phyloP scores from a whole-genome alignment of 192 early-diverging fungal genomes.

The Gaertneriomyces sp. region DNA sequence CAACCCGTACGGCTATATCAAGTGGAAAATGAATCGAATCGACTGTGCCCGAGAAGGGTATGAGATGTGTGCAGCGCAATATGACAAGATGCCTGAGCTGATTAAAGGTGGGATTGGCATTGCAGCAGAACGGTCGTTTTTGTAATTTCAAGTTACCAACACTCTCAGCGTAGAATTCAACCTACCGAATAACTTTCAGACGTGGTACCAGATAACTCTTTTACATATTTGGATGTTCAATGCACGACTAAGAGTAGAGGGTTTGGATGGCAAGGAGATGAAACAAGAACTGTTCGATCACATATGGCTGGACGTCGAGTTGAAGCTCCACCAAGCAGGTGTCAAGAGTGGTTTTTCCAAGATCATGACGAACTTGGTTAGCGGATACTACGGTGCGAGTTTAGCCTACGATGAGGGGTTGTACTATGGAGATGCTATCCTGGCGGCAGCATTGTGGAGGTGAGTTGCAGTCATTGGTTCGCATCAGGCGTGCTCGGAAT shows the following conservation, averaged over 20 bases:
- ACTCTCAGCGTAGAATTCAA: conserved; percentile 30
- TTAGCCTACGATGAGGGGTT: conserved; percentile 92
- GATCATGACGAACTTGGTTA: conserved; percentile 78
- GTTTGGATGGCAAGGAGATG: conserved; percentile 63
- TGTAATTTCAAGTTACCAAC: neutral
- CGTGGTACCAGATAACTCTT: conserved; percentile 88
- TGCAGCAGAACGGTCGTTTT: neutral
- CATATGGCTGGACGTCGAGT: conserved; percentile 87
- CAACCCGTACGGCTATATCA: conserved; percentile 41
- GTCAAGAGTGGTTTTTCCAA: conserved; percentile 66
- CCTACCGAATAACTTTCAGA: conserved; percentile 85
- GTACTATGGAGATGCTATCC: conserved; percentile 72
- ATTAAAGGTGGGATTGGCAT: conserved; percentile 27
- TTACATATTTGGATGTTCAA: conserved; percentile 93
- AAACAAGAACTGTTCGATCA: conserved; percentile 83
- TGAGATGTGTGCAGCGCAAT: conserved; percentile 42
- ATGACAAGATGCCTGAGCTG: conserved; percentile 29
- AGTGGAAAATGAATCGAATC: conserved; percentile 48
- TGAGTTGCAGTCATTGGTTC: conserved; percentile 2
- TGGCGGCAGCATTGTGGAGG: conserved; percentile 88
- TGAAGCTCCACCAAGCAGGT: conserved; percentile 74
- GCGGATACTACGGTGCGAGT: conserved; percentile 81
- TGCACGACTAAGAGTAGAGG: conserved; percentile 61
- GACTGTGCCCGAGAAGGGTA: conserved; percentile 40
- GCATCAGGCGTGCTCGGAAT: too few relatives aligned